These are phyloP conservation scores for Apostasia ramifera DNA, from an alignment of 106 monocot genomes.

Conservation along the genomic window DNA sequence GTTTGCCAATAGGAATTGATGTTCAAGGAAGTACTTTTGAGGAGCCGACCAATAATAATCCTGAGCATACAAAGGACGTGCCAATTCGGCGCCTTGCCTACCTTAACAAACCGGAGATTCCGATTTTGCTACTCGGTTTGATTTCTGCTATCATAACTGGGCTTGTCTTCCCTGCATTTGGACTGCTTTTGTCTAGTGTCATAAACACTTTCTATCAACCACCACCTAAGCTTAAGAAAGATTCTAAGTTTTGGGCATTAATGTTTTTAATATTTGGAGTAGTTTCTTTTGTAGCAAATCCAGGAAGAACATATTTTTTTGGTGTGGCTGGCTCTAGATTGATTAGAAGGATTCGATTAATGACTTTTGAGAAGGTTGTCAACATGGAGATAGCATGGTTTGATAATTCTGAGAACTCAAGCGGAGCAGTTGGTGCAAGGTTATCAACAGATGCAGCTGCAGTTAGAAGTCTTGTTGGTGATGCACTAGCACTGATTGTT, in stretches of 20 bases:
- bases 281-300: conserved; percentile 7
- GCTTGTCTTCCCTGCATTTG: conserved; percentile 19
- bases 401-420: conserved; percentile 28
- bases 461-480: conserved; percentile 32
- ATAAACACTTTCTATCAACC: conserved; percentile 27
- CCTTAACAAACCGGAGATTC: conserved; percentile 35
- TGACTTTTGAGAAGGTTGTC: conserved; percentile 35
- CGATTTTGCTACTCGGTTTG: conserved; percentile 13
- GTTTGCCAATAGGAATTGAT: conserved; percentile 11
- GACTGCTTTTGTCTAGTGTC: conserved; percentile 12
- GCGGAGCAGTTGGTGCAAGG: conserved; percentile 36
- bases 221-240: conserved; percentile 19
- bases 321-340: conserved; percentile 30
- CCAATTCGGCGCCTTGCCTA: conserved; percentile 21
- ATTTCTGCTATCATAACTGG: conserved; percentile 23
- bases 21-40: conserved; percentile 1
- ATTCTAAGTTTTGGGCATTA: conserved; percentile 27
- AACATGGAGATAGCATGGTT: conserved; percentile 46
- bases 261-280: conserved; percentile 19
- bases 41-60: background rate
- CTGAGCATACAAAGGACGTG: conserved; percentile 18
- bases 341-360: conserved; percentile 27
- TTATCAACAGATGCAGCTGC: conserved; percentile 32
- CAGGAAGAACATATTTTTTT: conserved; percentile 30
- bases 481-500: conserved; percentile 27